Conservation (phyloP, 805 yeast genomes). For the Yarrowia deformans region DNA sequence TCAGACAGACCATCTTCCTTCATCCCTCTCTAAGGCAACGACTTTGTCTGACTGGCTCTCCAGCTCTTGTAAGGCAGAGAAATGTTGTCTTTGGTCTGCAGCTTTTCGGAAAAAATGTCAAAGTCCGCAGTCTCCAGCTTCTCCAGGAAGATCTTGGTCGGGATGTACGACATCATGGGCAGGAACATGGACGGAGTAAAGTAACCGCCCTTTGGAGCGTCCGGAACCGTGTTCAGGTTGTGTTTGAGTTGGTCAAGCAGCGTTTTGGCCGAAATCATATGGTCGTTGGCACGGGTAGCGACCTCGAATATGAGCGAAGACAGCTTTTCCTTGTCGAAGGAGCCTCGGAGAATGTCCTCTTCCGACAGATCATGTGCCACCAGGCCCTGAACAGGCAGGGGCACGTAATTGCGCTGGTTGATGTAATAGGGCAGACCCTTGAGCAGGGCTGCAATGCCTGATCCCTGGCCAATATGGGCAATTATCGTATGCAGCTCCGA, state of each 20-base stretch:
- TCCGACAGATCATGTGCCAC: slow-evolving; percentile 63
- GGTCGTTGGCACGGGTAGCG: slow-evolving; percentile 82
- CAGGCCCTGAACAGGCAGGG: slow-evolving; percentile 70
- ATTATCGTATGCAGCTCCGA: slow-evolving; percentile 62
- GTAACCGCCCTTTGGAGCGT: slow-evolving; percentile 47
- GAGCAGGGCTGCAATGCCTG: slow-evolving; percentile 70
- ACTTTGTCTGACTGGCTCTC: slow-evolving; percentile 15
- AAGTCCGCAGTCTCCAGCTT: slow-evolving; percentile 69
- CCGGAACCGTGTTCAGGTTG: slow-evolving; percentile 50
- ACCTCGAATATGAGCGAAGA: slow-evolving; percentile 71
- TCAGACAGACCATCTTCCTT: too few relatives aligned
- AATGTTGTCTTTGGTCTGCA: slow-evolving; percentile 25
- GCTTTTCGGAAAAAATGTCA: slow-evolving; percentile 55
- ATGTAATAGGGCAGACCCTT: slow-evolving; percentile 68
- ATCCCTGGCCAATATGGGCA: slow-evolving; percentile 86
- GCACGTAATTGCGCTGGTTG: slow-evolving; percentile 57
- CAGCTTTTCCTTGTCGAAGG: slow-evolving; percentile 53
- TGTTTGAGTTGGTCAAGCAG: slow-evolving; percentile 55
- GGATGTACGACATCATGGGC: slow-evolving; percentile 73
- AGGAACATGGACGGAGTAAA: slow-evolving; percentile 64
- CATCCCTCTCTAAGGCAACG: slow-evolving; percentile 2
- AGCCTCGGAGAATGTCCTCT: slow-evolving; percentile 57
- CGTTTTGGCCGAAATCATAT: slow-evolving; percentile 70
- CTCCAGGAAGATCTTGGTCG: slow-evolving; percentile 67
- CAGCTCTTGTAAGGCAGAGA: slow-evolving; percentile 23